Percentiles rank a stretch among this genome's conserved stretches.
Evolutionary conservation across 2,329 filamentous ascomycete species (phyloP).

Genomic region (Alternaria sp.): DNA sequence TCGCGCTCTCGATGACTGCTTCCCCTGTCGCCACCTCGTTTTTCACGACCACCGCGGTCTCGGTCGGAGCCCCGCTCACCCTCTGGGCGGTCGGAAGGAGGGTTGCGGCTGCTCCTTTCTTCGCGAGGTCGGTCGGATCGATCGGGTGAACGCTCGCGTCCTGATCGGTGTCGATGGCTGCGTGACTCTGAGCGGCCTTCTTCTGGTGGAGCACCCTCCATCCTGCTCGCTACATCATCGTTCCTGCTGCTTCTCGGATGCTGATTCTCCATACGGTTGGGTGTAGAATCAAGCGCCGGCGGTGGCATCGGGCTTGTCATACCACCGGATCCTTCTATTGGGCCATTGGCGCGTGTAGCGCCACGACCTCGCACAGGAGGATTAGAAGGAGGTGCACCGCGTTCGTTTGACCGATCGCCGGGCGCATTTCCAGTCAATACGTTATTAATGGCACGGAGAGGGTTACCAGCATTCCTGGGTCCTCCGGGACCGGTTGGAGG

Average conservation of each 20-base stretch:
- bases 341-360: constrained; percentile 37
- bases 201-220: constrained; percentile 32
- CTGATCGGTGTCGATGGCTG: constrained; percentile 40
- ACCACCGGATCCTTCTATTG: constrained; percentile 23
- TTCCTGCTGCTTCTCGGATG: constrained; percentile 30
- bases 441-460: constrained; percentile 41
- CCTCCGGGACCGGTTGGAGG: constrained; percentile 47
- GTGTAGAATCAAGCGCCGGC: constrained; percentile 35
- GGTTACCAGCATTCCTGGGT: constrained; percentile 33
- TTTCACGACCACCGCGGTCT: constrained; percentile 38
- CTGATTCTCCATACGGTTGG: constrained; percentile 35
- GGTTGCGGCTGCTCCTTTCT: constrained; percentile 36
- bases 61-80: constrained; percentile 36
- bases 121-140: constrained; percentile 37
- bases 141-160: constrained; percentile 36
- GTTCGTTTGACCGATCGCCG: constrained; percentile 30
- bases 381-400: constrained; percentile 20
- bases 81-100: constrained; percentile 26
- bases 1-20: constrained; percentile 31
- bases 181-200: constrained; percentile 39
- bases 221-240: constrained; percentile 26
- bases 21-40: constrained; percentile 36
- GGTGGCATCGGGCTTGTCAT: constrained; percentile 33
- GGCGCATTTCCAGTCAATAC: constrained; percentile 40
- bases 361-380: constrained; percentile 45